Base-by-base conservation (phyloP, 1,284 basidiomycete species). In the Fomes fomentarius region DNA sequence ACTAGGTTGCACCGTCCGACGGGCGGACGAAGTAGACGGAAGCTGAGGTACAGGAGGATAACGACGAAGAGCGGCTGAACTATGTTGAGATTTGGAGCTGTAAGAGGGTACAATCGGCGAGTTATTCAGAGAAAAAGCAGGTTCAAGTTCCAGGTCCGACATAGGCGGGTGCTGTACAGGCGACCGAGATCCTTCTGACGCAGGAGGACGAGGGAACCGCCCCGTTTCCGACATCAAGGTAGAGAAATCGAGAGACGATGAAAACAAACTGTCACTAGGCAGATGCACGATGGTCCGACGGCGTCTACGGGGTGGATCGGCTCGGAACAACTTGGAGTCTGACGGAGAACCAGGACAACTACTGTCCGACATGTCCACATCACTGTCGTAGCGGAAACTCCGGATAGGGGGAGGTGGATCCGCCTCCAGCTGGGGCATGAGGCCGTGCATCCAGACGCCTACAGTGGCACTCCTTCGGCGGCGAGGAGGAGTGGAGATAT, bases 251-350 rank as follows among this genome's bases (percentile, higher is more conserved):
- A 71, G 61, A n/a, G 65, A 64, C 33, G 69, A 67, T 8, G 72
- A 74, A 54, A 75, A 74, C 19, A 73, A 67, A 47, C 69, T 69
- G 43, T 73, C 70, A 41, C 64, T 63, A 14, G 69, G 63, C 25
- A 66, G 54, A 50, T 70, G 68, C 10, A 63, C 63, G 22, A 65
- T 61, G 5, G 64, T 65, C 37, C 64, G 67, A 9, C 63, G 63
- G 22, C 68, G 63, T 34, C 66, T 58, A 43, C 68, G 65, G 6
- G 64, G 58, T 21, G 46, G 52, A 11, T 48, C 42, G 22, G 43
- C 41, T 34, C 48, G 54, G 26, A 25, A 38, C 34, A 43, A 52
- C 43, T 40, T 52, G 24, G 50, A 47, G 40, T 51, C 53, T 10
- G 47, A 44, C 25, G 63, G 59, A 30, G 59, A 62, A 31, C 47